These are phyloP conservation scores for Epicoccum sorghinum DNA, from an alignment of 2,329 filamentous ascomycete genomes.

Conservation along the genomic window DNA sequence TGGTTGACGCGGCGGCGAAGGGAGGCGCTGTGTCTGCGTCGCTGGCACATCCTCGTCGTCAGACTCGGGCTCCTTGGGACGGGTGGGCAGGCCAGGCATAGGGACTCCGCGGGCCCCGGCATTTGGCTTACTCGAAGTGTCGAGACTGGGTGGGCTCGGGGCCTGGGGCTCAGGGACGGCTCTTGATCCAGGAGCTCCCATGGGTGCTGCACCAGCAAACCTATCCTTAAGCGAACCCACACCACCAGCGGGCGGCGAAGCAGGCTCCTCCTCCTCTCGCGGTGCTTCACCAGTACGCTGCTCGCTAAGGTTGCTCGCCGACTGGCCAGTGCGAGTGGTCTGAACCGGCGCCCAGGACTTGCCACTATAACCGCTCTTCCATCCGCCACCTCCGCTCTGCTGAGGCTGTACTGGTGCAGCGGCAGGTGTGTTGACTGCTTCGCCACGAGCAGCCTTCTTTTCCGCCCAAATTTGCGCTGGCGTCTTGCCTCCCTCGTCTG, in stretches of 20 bases:
- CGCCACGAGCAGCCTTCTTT: conserved; percentile 85
- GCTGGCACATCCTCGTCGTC: conserved; percentile 58
- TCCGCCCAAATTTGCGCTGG: conserved; percentile 97
- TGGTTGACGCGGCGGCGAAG: conserved; percentile 48
- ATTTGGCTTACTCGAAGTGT: conserved; percentile 71
- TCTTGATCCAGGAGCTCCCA: conserved; percentile 53
- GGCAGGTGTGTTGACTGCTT: conserved; percentile 56
- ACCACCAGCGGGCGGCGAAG: conserved; percentile 63
- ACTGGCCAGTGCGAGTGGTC: conserved; percentile 72
- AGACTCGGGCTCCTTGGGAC: conserved; percentile 55
- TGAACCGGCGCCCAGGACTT: conserved; percentile 90
- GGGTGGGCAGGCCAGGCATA: conserved; percentile 75
- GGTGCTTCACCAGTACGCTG: conserved; percentile 68
- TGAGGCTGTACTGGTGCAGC: conserved; percentile 58
- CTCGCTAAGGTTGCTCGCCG: conserved; percentile 57
- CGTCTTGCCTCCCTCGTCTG: conserved; percentile 92
- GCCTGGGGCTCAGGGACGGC: conserved; percentile 50
- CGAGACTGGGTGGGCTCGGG: conserved; percentile 66
- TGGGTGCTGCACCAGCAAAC: conserved; percentile 76
- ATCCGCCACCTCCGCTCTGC: conserved; percentile 73
- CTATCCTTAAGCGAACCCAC: conserved; percentile 79
- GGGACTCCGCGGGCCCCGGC: conserved; percentile 69
- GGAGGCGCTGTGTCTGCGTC: conserved; percentile 58
- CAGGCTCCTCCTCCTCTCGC: conserved; percentile 55
- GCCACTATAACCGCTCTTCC: conserved; percentile 90